Conservation (phyloP, 495 filamentous ascomycete species). For the Talaromyces trachyspermus region DNA sequence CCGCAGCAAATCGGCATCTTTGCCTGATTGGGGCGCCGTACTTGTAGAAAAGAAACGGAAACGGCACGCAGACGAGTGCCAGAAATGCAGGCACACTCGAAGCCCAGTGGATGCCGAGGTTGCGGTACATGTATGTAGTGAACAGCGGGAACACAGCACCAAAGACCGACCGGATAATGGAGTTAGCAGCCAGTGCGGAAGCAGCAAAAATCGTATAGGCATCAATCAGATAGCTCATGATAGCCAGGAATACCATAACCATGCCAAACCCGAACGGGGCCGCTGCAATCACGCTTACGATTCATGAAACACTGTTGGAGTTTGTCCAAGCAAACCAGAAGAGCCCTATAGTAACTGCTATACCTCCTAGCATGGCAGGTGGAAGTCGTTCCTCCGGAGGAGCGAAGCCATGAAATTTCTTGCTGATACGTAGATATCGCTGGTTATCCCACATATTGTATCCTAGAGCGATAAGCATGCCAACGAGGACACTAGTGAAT, state of each 20-base stretch:
- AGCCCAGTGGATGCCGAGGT: conserved; percentile 65
- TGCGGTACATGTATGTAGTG: conserved; percentile 55
- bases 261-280: conserved; percentile 63
- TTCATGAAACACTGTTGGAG: conserved; percentile 55
- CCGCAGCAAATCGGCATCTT: conserved; percentile 57
- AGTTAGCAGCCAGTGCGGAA: conserved; percentile 58
- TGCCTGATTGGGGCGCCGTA: conserved; percentile 53
- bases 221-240: conserved; percentile 68
- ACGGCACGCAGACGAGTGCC: conserved; percentile 52
- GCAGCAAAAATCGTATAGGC: conserved; percentile 62
- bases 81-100: conserved; percentile 61
- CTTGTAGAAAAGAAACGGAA: conserved; percentile 60
- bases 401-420: conserved; percentile 10
- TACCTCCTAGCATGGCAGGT: conserved; percentile 22
- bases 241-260: conserved; percentile 58
- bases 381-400: conserved; percentile 34
- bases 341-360: conserved; percentile 34
- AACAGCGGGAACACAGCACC: conserved; percentile 69
- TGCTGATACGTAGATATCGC: conserved; percentile 22
- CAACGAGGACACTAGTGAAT: conserved; percentile 29
- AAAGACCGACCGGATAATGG: conserved; percentile 49
- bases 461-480: conserved; percentile 50
- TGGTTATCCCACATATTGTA: conserved; percentile 32
- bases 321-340: conserved; percentile 58
- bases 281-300: conserved; percentile 51